Conservation (phyloP, 1,139 yeast species). For the Yamadazyma dendronema region DNA sequence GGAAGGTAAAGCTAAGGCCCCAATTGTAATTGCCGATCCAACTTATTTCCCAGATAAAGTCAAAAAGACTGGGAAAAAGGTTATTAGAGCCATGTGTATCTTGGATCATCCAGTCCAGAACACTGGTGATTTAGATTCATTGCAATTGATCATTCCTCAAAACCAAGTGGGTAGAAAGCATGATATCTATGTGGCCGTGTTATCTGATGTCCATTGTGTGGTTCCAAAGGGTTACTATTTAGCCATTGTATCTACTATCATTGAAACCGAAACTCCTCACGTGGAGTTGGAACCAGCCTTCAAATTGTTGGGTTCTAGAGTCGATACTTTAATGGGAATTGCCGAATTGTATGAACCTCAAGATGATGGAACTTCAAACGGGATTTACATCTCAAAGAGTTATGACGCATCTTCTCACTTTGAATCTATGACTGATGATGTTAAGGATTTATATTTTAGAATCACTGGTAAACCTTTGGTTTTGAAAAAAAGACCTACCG, state of each 20-base stretch:
- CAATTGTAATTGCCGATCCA: slow-evolving; percentile 95
- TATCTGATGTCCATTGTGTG: slow-evolving; percentile 88
- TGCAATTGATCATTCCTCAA: slow-evolving; percentile 94
- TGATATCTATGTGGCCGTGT: slow-evolving; percentile 90
- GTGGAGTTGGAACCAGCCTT: slow-evolving; percentile 93
- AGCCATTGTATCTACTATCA: slow-evolving; percentile 92
- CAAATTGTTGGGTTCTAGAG: slow-evolving; percentile 73
- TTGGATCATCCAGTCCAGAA: slow-evolving; percentile 87
- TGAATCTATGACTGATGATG: slow-evolving; percentile 95
- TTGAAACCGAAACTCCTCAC: slow-evolving; percentile 93
- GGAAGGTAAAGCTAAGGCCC: slow-evolving; percentile 89
- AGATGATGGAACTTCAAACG: slow-evolving; percentile 77
- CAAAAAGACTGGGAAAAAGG: slow-evolving; percentile 77
- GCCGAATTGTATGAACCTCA: slow-evolving; percentile 88
- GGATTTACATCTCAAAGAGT: slow-evolving; percentile 79
- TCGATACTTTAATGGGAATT: slow-evolving; percentile 94
- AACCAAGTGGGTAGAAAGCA: slow-evolving; percentile 91
- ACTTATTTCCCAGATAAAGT: slow-evolving; percentile 95
- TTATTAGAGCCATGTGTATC: slow-evolving; percentile 93
- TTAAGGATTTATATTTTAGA: slow-evolving; percentile 88
- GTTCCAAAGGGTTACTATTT: slow-evolving; percentile 86
- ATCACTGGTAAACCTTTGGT: slow-evolving; percentile 91
- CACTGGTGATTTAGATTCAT: slow-evolving; percentile 81
- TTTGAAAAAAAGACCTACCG: slow-evolving; percentile 68
- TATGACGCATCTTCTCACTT: slow-evolving; percentile 96